Base-by-base conservation (phyloP, 2,329 filamentous ascomycete species). In the Botrytis tulipae region DNA sequence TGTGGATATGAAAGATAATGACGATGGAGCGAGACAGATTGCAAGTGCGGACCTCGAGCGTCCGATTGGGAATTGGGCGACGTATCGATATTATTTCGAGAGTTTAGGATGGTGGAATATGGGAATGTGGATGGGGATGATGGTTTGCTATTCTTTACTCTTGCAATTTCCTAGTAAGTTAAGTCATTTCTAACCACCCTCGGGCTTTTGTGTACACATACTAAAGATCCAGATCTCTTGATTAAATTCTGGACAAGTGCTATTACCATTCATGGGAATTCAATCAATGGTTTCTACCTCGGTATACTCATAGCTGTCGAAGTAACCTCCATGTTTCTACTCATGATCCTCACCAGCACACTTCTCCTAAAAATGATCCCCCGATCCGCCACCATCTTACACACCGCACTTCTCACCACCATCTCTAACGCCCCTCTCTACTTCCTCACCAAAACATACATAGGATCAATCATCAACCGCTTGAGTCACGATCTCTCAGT, bases 51-150 rank as follows among this genome's bases (percentile, higher is more conserved):
- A 76, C 70, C 5, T 77, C 18, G 35, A 75, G 32, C 75, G 76
- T 44, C 74, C 74, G 42, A 66, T 76, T 60, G 77, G 74, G 25
- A 76, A 75, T 42, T 74, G 75, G 76, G 67, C 63, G 6, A 71
- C 74, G 9, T 78, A 78, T 40, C 73, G 71, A 35, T 77, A 75
- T 71, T 77, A 78, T 29, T 74, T 77, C 29, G 70, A 57, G 12
- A 75, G 73, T 51, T 73, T 70, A 14, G 76, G 77, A 12, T 66
- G 60, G 71, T 44, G 65, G 18, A 76, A 74, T 51, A 25, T 57
- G 73, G 74, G 88, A 87, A 29, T 73, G 79, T 85, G 25, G 75
- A 77, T 8, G 29, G n/a, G 51, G 51, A 18, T 54, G 0, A 54
- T 54, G 6, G 14, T 54, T 29, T 29, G 14, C n/a, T 54, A 54